Evolutionary conservation across 1,284 basidiomycete species (phyloP).

Genomic region (Ustilago esculenta): DNA sequence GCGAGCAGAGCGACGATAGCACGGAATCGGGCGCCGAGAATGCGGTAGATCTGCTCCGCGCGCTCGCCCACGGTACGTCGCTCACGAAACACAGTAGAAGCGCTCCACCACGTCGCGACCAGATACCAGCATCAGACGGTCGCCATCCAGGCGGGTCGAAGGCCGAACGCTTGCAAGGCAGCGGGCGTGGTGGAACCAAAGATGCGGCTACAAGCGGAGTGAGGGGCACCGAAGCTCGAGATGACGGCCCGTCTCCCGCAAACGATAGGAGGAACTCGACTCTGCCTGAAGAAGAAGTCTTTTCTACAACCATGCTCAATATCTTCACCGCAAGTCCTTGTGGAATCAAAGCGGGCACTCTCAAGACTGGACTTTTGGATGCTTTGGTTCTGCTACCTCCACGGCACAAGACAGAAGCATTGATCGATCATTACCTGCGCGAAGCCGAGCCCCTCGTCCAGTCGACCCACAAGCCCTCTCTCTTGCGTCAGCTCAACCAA

Average conservation of each 20-base stretch:
- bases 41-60: conserved; percentile 30
- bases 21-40: conserved; percentile 31
- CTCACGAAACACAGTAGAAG: conserved; percentile 13
- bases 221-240: neutral
- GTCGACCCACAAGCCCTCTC: conserved; percentile 29
- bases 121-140: neutral
- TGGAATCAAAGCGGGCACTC: neutral
- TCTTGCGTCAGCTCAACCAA: conserved; percentile 21
- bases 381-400: conserved; percentile 24
- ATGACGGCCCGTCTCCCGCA: neutral
- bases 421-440: conserved; percentile 34
- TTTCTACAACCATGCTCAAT: conserved; percentile 18
- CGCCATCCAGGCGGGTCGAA: neutral
- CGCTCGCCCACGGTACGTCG: conserved; percentile 20
- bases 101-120: neutral
- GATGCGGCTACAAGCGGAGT: neutral
- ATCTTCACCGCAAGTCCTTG: conserved; percentile 4
- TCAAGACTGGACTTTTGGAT: conserved; percentile 9
- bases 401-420: conserved; percentile 28
- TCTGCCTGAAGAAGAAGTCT: conserved; percentile 1
- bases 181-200: too few species aligned
- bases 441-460: conserved; percentile 42
- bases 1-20: conserved; percentile 38
- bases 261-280: neutral
- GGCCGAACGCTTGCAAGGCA: neutral